phyloP scores from a whole-genome alignment of 1,139 yeast species.

The Nematodospora anomalae region DNA sequence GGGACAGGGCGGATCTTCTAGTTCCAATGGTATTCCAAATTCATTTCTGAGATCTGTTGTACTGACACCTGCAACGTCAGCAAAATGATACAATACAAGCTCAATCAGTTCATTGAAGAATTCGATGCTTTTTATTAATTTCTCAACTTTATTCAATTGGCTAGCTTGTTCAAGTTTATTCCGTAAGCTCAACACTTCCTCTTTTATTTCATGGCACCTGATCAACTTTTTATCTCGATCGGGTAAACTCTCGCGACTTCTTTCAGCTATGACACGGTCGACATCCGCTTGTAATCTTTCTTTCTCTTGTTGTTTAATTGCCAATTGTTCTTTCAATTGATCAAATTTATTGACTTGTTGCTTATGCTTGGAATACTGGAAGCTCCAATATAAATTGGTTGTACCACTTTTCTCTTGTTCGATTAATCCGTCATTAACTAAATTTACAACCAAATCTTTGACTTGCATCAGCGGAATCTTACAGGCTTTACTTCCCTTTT shows the following conservation, averaged over 20 bases:
- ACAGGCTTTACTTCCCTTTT: slow-evolving; percentile 42
- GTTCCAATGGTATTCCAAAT: slow-evolving; percentile 18
- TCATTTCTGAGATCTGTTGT: slow-evolving; percentile 12
- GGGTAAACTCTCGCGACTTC: slow-evolving; percentile 5
- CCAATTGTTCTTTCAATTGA: slow-evolving; percentile 20
- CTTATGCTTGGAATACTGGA: slow-evolving; percentile 35
- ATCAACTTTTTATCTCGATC: slow-evolving; percentile 6
- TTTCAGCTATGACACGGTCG: slow-evolving; percentile 1
- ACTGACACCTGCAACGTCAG: slow-evolving; percentile 10
- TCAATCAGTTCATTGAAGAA: slow-evolving; percentile 18
- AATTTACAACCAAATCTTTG: slow-evolving; percentile 44
- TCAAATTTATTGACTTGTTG: slow-evolving; percentile 12
- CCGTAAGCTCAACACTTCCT: slow-evolving; percentile 2
- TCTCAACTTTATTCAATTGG: slow-evolving; percentile 4
- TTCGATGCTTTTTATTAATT: slow-evolving; percentile 13
- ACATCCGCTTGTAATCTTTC: slow-evolving; percentile 7
- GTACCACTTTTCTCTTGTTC: slow-evolving; percentile 55
- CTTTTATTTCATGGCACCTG: slow-evolving; percentile 3
- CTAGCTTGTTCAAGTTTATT: slow-evolving; percentile 5
- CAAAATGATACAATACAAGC: slow-evolving; percentile 15
- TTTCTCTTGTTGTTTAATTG: slow-evolving; percentile 6
- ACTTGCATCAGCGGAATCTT: slow-evolving; percentile 52
- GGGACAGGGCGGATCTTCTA: slow-evolving; percentile 15
- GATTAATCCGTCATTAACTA: slow-evolving; percentile 48
- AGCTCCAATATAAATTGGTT: slow-evolving; percentile 55